These are phyloP conservation scores for Akanthomyces dipterigenus DNA, from an alignment of 2,329 filamentous ascomycete genomes.

Conservation along the genomic window DNA sequence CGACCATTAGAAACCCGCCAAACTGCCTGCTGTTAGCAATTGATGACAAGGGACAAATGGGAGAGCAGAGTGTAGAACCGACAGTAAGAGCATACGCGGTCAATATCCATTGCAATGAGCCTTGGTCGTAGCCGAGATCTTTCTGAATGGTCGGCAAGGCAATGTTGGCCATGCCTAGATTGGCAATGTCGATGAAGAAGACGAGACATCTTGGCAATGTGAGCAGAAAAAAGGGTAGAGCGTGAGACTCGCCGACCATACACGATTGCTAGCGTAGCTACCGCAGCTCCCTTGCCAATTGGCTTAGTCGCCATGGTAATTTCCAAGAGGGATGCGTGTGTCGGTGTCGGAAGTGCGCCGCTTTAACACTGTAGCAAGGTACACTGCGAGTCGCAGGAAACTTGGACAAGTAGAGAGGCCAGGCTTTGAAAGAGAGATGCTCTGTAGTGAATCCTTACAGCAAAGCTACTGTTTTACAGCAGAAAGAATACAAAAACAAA, in stretches of 20 bases:
- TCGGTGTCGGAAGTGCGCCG: too few species aligned
- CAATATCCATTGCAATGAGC: slow-evolving; percentile 13
- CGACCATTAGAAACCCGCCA: slow-evolving; percentile 13
- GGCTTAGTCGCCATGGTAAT: not conserved
- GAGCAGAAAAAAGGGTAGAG: not conserved
- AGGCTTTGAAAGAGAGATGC: too few species aligned
- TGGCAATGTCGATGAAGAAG: slow-evolving; percentile 14
- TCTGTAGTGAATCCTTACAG: too few species aligned
- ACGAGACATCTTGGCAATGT: slow-evolving; percentile 7
- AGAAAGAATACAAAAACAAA: too few species aligned
- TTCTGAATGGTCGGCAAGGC: slow-evolving; percentile 13
- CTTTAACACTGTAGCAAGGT: too few species aligned
- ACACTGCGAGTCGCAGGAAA: too few species aligned
- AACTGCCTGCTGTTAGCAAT: not conserved
- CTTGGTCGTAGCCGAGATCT: slow-evolving; percentile 12
- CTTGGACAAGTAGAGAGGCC: too few species aligned
- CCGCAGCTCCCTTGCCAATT: not conserved
- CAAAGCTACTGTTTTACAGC: too few species aligned
- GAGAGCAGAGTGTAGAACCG: not conserved
- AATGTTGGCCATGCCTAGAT: slow-evolving; percentile 14
- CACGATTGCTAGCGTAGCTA: not conserved
- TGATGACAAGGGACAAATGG: not conserved
- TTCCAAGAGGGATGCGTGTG: not conserved
- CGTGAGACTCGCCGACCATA: not conserved
- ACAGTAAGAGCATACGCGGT: slow-evolving; percentile 13